Conservation (phyloP, 2,329 filamentous ascomycete genomes). For the Trichoderma brevicompactum region DNA sequence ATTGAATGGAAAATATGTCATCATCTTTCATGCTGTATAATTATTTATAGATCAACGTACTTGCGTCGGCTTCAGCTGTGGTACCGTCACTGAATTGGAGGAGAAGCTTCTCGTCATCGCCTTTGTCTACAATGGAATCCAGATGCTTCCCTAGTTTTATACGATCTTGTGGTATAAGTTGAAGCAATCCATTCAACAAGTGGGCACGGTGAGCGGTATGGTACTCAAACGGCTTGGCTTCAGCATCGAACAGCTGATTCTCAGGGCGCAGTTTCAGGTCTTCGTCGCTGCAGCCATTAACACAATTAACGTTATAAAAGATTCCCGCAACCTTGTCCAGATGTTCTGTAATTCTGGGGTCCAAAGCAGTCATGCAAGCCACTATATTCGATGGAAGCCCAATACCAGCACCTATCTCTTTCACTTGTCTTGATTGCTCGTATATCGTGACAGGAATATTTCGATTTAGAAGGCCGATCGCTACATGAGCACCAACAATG, state of each 20-base stretch:
- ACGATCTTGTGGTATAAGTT: slow-evolving; percentile 42
- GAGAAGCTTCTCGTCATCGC: slow-evolving; percentile 33
- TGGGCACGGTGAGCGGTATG: slow-evolving; percentile 30
- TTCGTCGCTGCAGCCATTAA: slow-evolving; percentile 4
- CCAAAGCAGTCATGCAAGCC: neutral
- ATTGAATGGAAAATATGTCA: neutral
- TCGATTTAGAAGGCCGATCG: slow-evolving; percentile 51
- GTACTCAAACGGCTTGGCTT: neutral
- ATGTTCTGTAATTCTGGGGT: neutral
- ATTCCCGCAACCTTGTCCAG: neutral
- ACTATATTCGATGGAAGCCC: slow-evolving; percentile 53
- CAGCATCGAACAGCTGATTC: neutral
- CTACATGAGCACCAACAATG: slow-evolving; percentile 55
- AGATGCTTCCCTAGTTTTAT: slow-evolving; percentile 44
- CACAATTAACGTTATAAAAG: neutral
- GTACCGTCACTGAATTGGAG: slow-evolving; percentile 49
- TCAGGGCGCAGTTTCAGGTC: slow-evolving; percentile 9
- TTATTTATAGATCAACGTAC: neutral
- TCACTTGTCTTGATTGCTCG: slow-evolving; percentile 49
- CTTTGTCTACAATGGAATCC: slow-evolving; percentile 38
- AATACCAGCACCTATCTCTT: slow-evolving; percentile 57
- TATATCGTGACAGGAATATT: slow-evolving; percentile 51
- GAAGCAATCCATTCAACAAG: slow-evolving; percentile 47
- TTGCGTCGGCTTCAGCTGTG: slow-evolving; percentile 39
- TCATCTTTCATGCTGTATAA: neutral